Evolutionary conservation across 192 early-diverging fungal species (phyloP), one percentile per base, ranked within the genome.

Genomic region (Linnemannia elongata): DNA sequence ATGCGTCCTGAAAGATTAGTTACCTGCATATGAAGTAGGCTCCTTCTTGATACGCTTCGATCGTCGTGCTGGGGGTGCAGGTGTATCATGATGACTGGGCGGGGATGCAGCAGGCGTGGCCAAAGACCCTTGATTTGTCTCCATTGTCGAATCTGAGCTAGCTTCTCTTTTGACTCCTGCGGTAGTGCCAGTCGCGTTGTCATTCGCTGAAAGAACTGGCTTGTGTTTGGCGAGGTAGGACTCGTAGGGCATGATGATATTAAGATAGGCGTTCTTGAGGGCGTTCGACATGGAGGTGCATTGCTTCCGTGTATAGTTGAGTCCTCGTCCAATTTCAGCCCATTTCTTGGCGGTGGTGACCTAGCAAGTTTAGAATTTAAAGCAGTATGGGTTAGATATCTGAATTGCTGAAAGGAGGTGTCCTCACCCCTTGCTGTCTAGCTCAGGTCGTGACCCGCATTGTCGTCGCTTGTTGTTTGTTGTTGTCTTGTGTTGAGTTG

Each of bases 291-390:
- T 93, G 13, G 93, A 93, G 8, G 94, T 94, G 79, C 94, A 94
- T 39, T 90, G 91, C 76, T 92, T 92, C 78, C 91, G 88, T 72
- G 92, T 92, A 68, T 94, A 94, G 66, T 93, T 93, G 49, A 95
- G 88, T 70, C 89, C 92, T 18, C 94, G 90, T 12, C 94, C 95
- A 73, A 97, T 94, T 84, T 94, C 93, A 27, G 93, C 92, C 97
- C 97, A 98, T 49, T 93, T 91, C 83, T 95, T 96, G 44, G 88
- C 75, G 38, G 91, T 78, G 52, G 94, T 93, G 41, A 96, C 94
- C 95, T 88, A 88, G 30, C 60, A 66, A 66, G 60, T 30, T 27
- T 30, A 66, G 27, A 66, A 66, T 33, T 27, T 66, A 30, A 30
- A 74, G 27, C 4, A 33, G 30, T 66, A 66, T 66, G 44, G 38